Evolutionary conservation across 2,329 filamentous ascomycete genomes (phyloP), one percentile per base, ranked within the genome.

Genomic region (Colletotrichum horii): DNA sequence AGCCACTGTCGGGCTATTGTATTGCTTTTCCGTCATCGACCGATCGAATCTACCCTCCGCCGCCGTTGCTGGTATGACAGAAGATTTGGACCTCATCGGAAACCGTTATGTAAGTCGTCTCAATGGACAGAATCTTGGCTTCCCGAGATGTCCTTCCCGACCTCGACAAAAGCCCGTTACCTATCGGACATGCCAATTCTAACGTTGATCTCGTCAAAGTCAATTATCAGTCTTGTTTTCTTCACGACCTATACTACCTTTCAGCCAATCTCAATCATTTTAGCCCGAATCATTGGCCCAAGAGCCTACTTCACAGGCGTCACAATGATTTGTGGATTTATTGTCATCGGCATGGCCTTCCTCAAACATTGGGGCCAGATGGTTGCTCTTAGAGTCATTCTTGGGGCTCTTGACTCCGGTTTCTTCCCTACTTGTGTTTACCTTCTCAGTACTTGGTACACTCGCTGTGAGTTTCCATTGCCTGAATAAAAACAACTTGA

Each of bases 391-490:
- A 70, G 79, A 43, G 56, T 78, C 8, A 16, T 80, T 8, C 77
- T 80, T 2, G 79, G 79, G 26, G 71, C 77, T 2, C 64, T 78
- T 5, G 79, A 79, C 56, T 72, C 77, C 4, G 77, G 77, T n/a
- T 83, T 92, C 0, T 90, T 89, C 76, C 89, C 89, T 2, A 89
- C 89, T 6, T 93, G 84, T 38, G 72, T 88, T 82, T 64, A 87
- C 84, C 92, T 92, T 77, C 85, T 94, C 1, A 91, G 89, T 1
- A 93, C 91, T 78, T 94, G 92, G 92, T 94, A 94, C 78, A 91
- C 88, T 77, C 86, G 92, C n/a, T 88, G 72, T 75, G 24, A 62
- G 72, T 71, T 8, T n/a, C 15, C 6, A 8, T 26, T 5, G 8
- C 12, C 16, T 6, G 6, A 8, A 9, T 8, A 86, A 56, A 91